Conservation (phyloP, 2,329 filamentous ascomycete species). For the Metarhizium rileyi region DNA sequence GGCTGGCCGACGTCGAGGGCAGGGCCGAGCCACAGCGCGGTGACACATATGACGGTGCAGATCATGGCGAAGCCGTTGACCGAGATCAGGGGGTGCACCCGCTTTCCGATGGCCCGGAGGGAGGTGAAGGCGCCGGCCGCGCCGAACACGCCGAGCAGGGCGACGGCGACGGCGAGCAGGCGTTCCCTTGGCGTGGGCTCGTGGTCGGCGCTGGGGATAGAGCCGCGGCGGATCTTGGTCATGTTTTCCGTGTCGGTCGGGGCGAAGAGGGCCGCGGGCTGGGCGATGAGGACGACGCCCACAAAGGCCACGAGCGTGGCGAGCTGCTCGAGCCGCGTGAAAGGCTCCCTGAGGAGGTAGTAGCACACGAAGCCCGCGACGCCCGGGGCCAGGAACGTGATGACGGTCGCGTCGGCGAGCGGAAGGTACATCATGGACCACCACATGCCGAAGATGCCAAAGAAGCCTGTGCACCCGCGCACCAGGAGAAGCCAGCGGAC, state of each 20-base stretch:
- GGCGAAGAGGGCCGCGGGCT: slow-evolving; percentile 50
- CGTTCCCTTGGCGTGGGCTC: slow-evolving; percentile 51
- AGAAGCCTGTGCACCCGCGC: slow-evolving; percentile 61
- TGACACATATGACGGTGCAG: slow-evolving; percentile 57
- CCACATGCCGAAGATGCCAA: slow-evolving; percentile 73
- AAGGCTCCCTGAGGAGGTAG: slow-evolving; percentile 63
- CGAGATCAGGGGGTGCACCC: slow-evolving; percentile 72
- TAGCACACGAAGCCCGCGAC: slow-evolving; percentile 74
- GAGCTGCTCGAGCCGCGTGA: slow-evolving; percentile 66
- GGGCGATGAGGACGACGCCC: slow-evolving; percentile 76
- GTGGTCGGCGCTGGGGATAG: slow-evolving; percentile 22
- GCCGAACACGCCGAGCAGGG: slow-evolving; percentile 69
- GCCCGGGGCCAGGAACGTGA: slow-evolving; percentile 76
- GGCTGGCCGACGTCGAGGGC: slow-evolving; percentile 36
- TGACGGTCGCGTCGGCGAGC: slow-evolving; percentile 77
- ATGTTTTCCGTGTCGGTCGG: slow-evolving; percentile 4
- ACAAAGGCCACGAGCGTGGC: slow-evolving; percentile 65
- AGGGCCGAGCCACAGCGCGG: slow-evolving; percentile 46
- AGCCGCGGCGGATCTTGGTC: background rate
- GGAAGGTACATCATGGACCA: slow-evolving; percentile 63
- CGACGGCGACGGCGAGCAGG: slow-evolving; percentile 58
- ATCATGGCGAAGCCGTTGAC: slow-evolving; percentile 75
- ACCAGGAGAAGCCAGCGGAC: slow-evolving; percentile 58
- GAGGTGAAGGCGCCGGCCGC: slow-evolving; percentile 63
- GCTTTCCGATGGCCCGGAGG: slow-evolving; percentile 69